These are phyloP conservation scores for Nicotiana tomentosiformis DNA, from an alignment of 257 asterid species.

Conservation along the genomic window DNA sequence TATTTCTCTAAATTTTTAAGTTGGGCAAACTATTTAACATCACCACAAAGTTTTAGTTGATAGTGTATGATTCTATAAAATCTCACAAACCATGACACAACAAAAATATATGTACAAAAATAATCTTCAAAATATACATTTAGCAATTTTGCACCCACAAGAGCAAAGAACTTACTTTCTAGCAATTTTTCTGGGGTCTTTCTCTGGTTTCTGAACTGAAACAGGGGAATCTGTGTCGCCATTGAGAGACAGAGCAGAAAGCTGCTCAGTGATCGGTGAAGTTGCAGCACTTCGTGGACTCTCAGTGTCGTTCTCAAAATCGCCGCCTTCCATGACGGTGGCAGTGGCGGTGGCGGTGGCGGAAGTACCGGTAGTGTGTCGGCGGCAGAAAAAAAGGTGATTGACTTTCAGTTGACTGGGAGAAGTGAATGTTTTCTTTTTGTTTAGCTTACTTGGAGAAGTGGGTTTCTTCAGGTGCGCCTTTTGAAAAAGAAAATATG, in stretches of 20 bases:
- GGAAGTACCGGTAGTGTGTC: not conserved
- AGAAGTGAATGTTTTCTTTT: not conserved
- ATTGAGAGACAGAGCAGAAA: slow-evolving; percentile 26
- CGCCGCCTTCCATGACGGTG: slow-evolving; percentile 41
- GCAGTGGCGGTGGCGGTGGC: not conserved
- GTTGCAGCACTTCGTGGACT: not conserved
- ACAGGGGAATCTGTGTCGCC: slow-evolving; percentile 28
- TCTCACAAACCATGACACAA: too few relatives aligned
- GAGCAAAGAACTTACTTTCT: slow-evolving; percentile 37
- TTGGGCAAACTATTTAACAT: too few relatives aligned
- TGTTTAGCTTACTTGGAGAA: not conserved
- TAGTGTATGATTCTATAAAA: too few relatives aligned
- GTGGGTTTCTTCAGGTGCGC: not conserved
- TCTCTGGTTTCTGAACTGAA: slow-evolving; percentile 28
- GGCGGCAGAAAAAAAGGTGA: not conserved
- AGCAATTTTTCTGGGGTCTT: slow-evolving; percentile 75
- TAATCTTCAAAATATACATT: not conserved
- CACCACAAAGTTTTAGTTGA: too few relatives aligned
- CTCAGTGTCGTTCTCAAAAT: not conserved
- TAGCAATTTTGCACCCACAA: slow-evolving; percentile 17
- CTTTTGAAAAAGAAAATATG: not conserved
- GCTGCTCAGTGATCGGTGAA: slow-evolving; percentile 15
- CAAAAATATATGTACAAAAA: not conserved
- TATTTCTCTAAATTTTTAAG: too few relatives aligned
- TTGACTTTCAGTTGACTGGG: slow-evolving; percentile 41